Evolutionary conservation across 2,329 filamentous ascomycete species (phyloP).

Genomic region (Colletotrichum sp.): DNA sequence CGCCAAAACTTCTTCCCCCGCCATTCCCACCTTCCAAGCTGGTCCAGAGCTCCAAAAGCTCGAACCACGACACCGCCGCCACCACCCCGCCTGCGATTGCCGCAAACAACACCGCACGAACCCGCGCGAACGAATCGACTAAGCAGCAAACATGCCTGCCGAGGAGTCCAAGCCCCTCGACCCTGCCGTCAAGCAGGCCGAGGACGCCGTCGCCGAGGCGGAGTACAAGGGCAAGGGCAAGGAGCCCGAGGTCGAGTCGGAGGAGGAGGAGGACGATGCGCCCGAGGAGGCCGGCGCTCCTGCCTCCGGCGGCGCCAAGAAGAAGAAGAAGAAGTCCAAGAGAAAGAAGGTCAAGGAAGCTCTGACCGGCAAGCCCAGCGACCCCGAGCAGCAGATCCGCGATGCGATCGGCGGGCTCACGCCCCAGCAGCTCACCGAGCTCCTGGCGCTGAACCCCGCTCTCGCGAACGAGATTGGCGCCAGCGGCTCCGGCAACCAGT

Average conservation of each 20-base stretch:
- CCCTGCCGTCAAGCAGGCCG: constrained; percentile 51
- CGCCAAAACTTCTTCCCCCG: constrained; percentile 21
- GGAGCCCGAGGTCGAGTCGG: constrained; percentile 51
- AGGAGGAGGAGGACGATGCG: constrained; percentile 48
- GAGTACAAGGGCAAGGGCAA: constrained; percentile 44
- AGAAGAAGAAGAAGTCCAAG: constrained; percentile 70
- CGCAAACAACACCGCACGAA: not conserved
- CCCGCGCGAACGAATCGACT: not conserved
- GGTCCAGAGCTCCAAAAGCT: constrained; percentile 16
- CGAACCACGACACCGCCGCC: constrained; percentile 7
- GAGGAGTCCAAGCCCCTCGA: constrained; percentile 70
- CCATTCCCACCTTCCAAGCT: constrained; percentile 15
- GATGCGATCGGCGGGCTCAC: constrained; percentile 60
- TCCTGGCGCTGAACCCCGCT: constrained; percentile 75
- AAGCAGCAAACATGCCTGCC: constrained; percentile 43
- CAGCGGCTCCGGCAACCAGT: constrained; percentile 37
- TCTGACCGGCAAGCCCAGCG: constrained; percentile 38
- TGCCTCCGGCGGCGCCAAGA: constrained; percentile 35
- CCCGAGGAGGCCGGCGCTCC: constrained; percentile 43
- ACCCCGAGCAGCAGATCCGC: constrained; percentile 46
- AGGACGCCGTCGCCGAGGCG: constrained; percentile 41
- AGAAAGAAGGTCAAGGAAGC: constrained; percentile 62
- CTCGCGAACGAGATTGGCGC: constrained; percentile 63
- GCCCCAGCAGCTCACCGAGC: constrained; percentile 64
- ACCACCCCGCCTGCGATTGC: not conserved